Base-by-base conservation (phyloP, 2,329 filamentous ascomycete species). In the Talaromyces atroroseus region DNA sequence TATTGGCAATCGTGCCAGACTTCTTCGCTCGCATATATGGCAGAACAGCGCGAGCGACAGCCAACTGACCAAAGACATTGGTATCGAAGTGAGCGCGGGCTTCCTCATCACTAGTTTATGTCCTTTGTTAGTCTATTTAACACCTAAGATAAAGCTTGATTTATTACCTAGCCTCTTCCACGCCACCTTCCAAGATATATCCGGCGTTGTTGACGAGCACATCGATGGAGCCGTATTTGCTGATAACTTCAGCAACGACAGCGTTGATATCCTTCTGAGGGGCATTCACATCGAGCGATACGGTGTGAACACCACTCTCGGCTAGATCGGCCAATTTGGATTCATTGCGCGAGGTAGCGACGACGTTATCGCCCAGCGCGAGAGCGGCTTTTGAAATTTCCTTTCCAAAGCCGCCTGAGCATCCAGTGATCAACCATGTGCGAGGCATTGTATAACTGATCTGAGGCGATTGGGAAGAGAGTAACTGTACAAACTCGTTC, bases 171-270 rank as follows among this genome's bases (percentile, higher is more conserved):
- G 18, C 38, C 47, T 59, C 58, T 36, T 58, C 58, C 11, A 59
- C 42, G 21, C 32, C 42, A 2, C 55, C 58, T 36, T 58, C 55
- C 18, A 59, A 20, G 5, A 59, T 52, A n/a, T 59, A 59, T 47
- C 48, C 59, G 18, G 53, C 57, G n/a, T 51, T 51, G 29, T 60
- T 60, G 16, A 57, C 54, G 20, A 58, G 49, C 26, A 53, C 45
- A 24, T 60, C 53, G 18, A 60, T 50, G 29, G 47, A 18, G 23
- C 53, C 53, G 26, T 56, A 60, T 16, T 50, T 59, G 12, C 16
- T 26, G 11, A 57, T 24, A 5, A 38, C 45, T 4, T 49, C 29
- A 2, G 47, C 32, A 11, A 55, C 54, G n/a, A 49, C 20, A 24
- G 38, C 47, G 29, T 59, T 23, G 5, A 59, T 44, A 5, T 54